phyloP scores from a whole-genome alignment of 2,329 filamentous ascomycete species.

The Coleophoma crateriformis region DNA sequence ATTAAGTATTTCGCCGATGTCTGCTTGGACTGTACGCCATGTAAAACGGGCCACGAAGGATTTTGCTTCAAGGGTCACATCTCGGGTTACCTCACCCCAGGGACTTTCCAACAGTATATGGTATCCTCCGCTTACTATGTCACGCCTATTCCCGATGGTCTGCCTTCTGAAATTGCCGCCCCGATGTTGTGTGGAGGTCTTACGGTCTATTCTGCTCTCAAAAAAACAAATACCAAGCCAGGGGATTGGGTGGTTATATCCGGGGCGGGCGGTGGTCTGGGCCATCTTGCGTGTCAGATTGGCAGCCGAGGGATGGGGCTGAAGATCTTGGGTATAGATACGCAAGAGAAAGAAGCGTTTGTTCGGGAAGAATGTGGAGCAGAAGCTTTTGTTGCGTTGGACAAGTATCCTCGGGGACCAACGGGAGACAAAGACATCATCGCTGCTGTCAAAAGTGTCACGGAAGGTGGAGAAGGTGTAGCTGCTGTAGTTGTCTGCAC shows the following conservation, averaged over 20 bases:
- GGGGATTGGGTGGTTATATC: slow-evolving; percentile 41
- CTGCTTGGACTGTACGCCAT: slow-evolving; percentile 7
- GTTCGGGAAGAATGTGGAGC: slow-evolving; percentile 48
- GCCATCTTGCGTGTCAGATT: slow-evolving; percentile 54
- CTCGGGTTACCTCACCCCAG: slow-evolving; percentile 58
- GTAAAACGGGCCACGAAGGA: slow-evolving; percentile 7
- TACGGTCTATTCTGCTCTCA: slow-evolving; percentile 56
- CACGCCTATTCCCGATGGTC: slow-evolving; percentile 56
- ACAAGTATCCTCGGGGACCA: slow-evolving; percentile 25
- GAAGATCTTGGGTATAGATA: slow-evolving; percentile 58
- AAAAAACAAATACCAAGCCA: slow-evolving; percentile 45
- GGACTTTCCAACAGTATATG: slow-evolving; percentile 65
- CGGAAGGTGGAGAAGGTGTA: slow-evolving; percentile 44
- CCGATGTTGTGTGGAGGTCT: slow-evolving; percentile 62
- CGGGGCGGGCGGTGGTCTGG: slow-evolving; percentile 54
- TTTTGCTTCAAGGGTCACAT: slow-evolving; percentile 43
- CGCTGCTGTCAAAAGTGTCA: slow-evolving; percentile 46
- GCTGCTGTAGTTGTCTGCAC: slow-evolving; percentile 52
- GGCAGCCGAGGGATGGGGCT: slow-evolving; percentile 50
- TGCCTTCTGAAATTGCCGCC: slow-evolving; percentile 53
- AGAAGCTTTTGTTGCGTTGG: slow-evolving; percentile 58
- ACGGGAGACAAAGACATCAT: slow-evolving; percentile 37
- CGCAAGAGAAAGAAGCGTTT: slow-evolving; percentile 50
- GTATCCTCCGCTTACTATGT: slow-evolving; percentile 58
- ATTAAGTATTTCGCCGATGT: slow-evolving; percentile 44